Evolutionary conservation across 805 yeast genomes (phyloP), one percentile per base, ranked within the genome.

Genomic region (Candida tammaniensis): DNA sequence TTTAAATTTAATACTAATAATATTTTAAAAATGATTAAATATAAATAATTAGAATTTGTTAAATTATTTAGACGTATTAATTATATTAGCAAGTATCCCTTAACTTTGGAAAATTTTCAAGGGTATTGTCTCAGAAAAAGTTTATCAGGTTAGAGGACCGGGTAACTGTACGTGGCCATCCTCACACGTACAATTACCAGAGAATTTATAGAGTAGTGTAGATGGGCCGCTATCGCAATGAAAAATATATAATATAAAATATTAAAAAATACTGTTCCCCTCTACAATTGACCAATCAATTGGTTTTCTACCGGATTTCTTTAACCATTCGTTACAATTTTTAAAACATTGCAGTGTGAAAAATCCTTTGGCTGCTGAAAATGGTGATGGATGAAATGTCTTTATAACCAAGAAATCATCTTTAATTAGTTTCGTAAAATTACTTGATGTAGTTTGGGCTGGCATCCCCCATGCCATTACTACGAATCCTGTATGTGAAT

Each of bases 321-420:
- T 46, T 1, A 91, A 64, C 95, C 96, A 91, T 6, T 76, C 76
- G 54, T 93, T 91, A 27, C 91, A 78, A 51, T 74, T 72, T 33
- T 56, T 68, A 57, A 88, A 91, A 50, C 87, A 96, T 15, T 67
- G 61, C 46, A 83, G 78, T 2, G 80, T 80, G 48, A 91, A 89
- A 57, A 84, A 93, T 1, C 74, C 96, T 27, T 94, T 64, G 13
- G 82, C 71, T 0, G 98, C 98, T 42, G 95, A 84, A 31, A 93
- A 62, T 1, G 99, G 99, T 17, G 95, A 84, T 1, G 99, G 99
- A 59, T 93, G 99, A 0, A 88, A 97, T 0, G 87, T 70, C 42
- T 72, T 74, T 17, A 93, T 59, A 0, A 86, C 75, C 26, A 72
- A 48, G 37, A 78, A 70, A 24, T 64, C 57, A 1, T 36, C 27